These are phyloP conservation scores for Areca catechu DNA, from an alignment of 176 grass and related monocot genomes.

Conservation along the genomic window DNA sequence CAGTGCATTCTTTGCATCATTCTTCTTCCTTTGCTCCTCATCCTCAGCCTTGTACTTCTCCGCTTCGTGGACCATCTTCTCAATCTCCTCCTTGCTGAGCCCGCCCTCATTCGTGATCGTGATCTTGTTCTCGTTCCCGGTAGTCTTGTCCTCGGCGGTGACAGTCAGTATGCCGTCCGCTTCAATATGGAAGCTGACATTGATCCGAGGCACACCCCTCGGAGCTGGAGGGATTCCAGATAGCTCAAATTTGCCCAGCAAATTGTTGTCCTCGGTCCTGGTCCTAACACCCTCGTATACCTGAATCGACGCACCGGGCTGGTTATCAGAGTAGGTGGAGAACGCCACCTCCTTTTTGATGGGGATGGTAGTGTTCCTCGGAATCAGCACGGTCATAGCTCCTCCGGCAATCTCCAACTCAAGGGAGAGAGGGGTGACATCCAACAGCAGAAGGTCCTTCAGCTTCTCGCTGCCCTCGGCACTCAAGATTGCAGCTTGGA, in stretches of 20 bases:
- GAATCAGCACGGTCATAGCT: conserved; percentile 55
- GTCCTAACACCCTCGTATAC: conserved; percentile 83
- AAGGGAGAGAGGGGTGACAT: conserved; percentile 71
- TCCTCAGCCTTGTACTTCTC: conserved; percentile 74
- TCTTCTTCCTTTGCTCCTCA: conserved; percentile 56
- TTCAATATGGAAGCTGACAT: conserved; percentile 73
- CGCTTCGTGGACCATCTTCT: conserved; percentile 59
- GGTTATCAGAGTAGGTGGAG: conserved; percentile 65
- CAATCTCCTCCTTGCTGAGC: conserved; percentile 82
- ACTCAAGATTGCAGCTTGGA: conserved; percentile 62
- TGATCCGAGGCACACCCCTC: conserved; percentile 58
- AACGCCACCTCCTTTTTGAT: conserved; percentile 76
- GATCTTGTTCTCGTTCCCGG: conserved; percentile 73
- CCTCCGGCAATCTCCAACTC: conserved; percentile 62
- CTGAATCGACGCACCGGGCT: conserved; percentile 60
- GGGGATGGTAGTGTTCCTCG: conserved; percentile 69
- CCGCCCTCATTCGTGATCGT: conserved; percentile 77
- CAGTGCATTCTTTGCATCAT: conserved; percentile 50
- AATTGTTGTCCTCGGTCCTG: conserved; percentile 66
- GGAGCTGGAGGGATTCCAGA: conserved; percentile 60
- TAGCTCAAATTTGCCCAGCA: conserved; percentile 70
- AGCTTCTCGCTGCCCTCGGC: conserved; percentile 67
- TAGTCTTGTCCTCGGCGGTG: conserved; percentile 69
- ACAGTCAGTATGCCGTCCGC: conserved; percentile 73
- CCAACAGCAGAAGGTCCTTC: conserved; percentile 57